These are phyloP conservation scores for Blastocystis sp. DNA, from an alignment of 352 stramenopile species.

Conservation along the genomic window DNA sequence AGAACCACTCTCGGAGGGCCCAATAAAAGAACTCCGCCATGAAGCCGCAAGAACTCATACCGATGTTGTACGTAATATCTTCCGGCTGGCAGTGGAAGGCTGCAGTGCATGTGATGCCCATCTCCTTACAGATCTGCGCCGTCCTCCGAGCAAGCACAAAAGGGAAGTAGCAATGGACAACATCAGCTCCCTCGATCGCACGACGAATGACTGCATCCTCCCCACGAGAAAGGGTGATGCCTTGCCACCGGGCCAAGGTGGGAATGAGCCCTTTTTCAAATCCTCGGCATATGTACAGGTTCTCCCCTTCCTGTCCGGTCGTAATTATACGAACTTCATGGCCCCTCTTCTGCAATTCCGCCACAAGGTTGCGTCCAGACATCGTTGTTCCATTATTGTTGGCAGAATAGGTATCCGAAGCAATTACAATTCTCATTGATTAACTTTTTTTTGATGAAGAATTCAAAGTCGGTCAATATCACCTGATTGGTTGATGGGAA, in stretches of 20 bases:
- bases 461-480: too few relatives aligned
- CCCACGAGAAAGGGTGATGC: not conserved
- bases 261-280: not conserved
- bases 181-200: constrained; percentile 24
- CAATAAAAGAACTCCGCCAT: constrained; percentile 28
- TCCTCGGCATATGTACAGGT: constrained; percentile 1
- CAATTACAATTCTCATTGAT: constrained; percentile 43
- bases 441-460: not conserved
- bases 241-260: constrained; percentile 26
- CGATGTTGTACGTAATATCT: constrained; percentile 56
- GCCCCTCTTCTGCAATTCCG: not conserved
- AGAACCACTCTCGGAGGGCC: constrained; percentile 28
- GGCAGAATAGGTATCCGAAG: not conserved
- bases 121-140: not conserved
- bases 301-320: not conserved
- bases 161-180: constrained; percentile 57
- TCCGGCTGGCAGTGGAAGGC: constrained; percentile 44
- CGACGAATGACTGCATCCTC: not conserved
- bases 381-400: constrained; percentile 58
- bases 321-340: constrained; percentile 56
- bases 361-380: constrained; percentile 27
- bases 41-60: constrained; percentile 30
- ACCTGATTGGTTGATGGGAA: too few relatives aligned
- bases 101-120: constrained; percentile 18
- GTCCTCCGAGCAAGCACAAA: not conserved